These are phyloP conservation scores for Xenoacremonium recifei DNA, from an alignment of 2,329 filamentous ascomycete genomes.

Conservation along the genomic window DNA sequence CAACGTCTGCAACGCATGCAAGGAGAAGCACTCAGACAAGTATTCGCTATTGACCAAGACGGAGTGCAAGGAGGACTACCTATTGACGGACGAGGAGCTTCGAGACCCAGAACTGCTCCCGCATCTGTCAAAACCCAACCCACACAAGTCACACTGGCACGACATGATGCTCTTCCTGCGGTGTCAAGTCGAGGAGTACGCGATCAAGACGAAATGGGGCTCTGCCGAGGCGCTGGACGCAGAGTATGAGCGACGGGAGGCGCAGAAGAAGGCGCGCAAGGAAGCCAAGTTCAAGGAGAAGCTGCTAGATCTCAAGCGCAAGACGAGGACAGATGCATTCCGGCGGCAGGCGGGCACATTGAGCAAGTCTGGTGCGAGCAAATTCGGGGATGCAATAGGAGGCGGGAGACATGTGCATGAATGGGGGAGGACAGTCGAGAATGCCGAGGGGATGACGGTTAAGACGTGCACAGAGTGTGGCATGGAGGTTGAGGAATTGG, in stretches of 20 bases:
- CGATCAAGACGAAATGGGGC: constrained; percentile 88
- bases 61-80: constrained; percentile 91
- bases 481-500: constrained; percentile 76
- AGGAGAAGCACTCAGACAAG: constrained; percentile 86
- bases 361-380: constrained; percentile 49
- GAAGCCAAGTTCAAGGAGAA: constrained; percentile 91
- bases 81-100: constrained; percentile 92
- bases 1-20: constrained; percentile 77
- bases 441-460: constrained; percentile 69
- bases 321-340: constrained; percentile 88
- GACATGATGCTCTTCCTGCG: constrained; percentile 98
- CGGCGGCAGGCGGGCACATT: constrained; percentile 65
- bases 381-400: constrained; percentile 76
- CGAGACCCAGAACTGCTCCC: constrained; percentile 83
- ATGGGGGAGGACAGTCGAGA: constrained; percentile 72
- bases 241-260: constrained; percentile 79
- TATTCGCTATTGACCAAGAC: constrained; percentile 97
- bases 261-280: constrained; percentile 79
- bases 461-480: constrained; percentile 78
- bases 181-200: constrained; percentile 92
- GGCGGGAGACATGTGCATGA: constrained; percentile 81
- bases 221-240: constrained; percentile 80
- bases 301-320: constrained; percentile 85
- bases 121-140: constrained; percentile 85
- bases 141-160: constrained; percentile 94